Evolutionary conservation across 495 filamentous ascomycete species (phyloP), one percentile per base, ranked within the genome.

Genomic region (Pyrenula aspistea): DNA sequence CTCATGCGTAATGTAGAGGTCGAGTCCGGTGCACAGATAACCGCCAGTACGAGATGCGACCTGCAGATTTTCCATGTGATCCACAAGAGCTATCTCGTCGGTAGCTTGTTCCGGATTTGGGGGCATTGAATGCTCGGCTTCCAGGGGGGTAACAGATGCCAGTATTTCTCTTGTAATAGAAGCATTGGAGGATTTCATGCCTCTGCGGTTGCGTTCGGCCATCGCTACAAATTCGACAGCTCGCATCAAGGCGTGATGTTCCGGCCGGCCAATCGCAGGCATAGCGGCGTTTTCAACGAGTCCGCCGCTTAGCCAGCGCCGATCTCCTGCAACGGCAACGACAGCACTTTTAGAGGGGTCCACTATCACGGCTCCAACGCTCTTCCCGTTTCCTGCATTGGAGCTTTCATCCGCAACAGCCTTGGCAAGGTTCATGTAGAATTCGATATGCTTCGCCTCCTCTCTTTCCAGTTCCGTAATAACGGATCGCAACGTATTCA

Each of bases 21-120:
- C 90, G 1, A 97, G 79, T 53, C 88, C 86, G 55, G 91, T 85
- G 68, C 92, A 97, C 25, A 98, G 83, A 68, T 98, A 98, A n/a
- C 92, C 92, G 59, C 86, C 84, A n/a, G 42, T 59, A 64, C 51
- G 65, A 76, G 61, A 69, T 70, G 10, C 65, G 62, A 21, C 66
- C 63, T 60, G 20, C 58, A 25, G 42, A 51, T 50, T 2, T 4
- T 15, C 31, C 31, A 42, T 42, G 4, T 42, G 4, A 15, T 15
- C 15, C 8, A 42, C 31, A 42, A 42, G 31, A 42, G 31, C 15
- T 42, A 8, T 15, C 31, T 42, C 31, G 8, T 42, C 31, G 15
- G 31, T 42, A 4, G 31, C 31, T 56, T 48, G 10, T 49, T 21
- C 4, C 10, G 2, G 19, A 36, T 55, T 8, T 12, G 12, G 22